A percentile compares a stretch with the other conserved stretches of the same genome.
phyloP scores from a whole-genome alignment of 805 yeast genomes.

The Wickerhamomyces ciferrii region DNA sequence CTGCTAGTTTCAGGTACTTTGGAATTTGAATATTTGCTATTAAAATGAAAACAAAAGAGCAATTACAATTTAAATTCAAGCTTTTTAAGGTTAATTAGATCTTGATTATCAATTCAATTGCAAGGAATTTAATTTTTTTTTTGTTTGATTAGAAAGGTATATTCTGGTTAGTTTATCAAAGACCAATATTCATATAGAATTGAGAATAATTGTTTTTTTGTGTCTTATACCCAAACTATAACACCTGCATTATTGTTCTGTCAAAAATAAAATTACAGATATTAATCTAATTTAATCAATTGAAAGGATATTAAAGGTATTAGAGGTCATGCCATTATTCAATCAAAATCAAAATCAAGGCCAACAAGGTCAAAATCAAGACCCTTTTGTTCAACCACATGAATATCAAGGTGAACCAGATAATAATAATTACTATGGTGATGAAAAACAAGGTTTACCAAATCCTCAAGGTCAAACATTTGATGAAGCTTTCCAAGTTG shows the following conservation, averaged over 20 bases:
- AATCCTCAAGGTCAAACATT: slow-evolving; percentile 40
- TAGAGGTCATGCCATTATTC: not conserved
- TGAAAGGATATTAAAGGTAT: not conserved
- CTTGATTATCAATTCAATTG: too few species aligned
- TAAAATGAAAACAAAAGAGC: not conserved
- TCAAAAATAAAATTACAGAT: not conserved
- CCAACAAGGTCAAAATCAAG: not conserved
- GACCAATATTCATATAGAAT: too few species aligned
- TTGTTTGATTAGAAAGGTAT: too few species aligned
- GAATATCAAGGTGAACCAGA: slow-evolving; percentile 7
- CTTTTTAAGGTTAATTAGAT: too few species aligned
- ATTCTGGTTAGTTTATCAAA: too few species aligned
- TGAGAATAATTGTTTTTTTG: too few species aligned
- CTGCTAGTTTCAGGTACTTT: not conserved
- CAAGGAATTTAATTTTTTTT: too few species aligned
- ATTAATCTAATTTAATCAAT: too few species aligned
- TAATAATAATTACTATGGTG: slow-evolving; percentile 4
- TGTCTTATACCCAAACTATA: not conserved
- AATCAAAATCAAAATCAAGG: slow-evolving; percentile 1
- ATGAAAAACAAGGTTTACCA: slow-evolving; percentile 29
- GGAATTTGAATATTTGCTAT: not conserved
- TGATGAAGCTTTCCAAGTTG: slow-evolving; percentile 65
- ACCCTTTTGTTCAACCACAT: slow-evolving; percentile 1
- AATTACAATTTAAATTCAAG: too few species aligned
- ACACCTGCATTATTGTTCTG: not conserved